Base-by-base conservation (phyloP, 352 stramenopile species). In the Pythium utonaiense region DNA sequence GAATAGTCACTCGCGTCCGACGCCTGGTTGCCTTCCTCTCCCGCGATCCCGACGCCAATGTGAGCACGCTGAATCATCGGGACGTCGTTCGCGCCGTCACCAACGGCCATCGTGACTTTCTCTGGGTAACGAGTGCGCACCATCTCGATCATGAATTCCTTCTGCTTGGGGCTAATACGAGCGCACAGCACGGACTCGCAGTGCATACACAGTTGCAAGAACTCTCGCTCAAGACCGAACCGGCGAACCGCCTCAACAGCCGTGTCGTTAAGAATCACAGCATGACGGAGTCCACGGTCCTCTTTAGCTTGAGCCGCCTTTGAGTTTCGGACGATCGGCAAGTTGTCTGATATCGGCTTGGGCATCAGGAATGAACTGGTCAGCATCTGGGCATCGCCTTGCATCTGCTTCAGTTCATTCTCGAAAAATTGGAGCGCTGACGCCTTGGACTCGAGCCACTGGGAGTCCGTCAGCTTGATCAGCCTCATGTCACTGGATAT, bases 151-250 rank as follows among this genome's bases (percentile, higher is more conserved):
- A 99, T 83, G n/a, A 98, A 78, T 13, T 97, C 91, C 64, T 99
- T 99, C 73, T 99, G 97, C 57, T 96, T 94, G 13, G 96, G 96
- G 56, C 86, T 98, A 9, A 99, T 97, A 38, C 97, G 88, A 38
- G 94, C 98, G 41, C 94, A 97, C 53, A 99, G 93, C 1, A 99
- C 96, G 21, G 93, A 96, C 30, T 97, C 78, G 55, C 91, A 98
- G 69, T 66, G 96, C 69, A 74, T 74, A 16, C 74, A 86, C 1
- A 85, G 47, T 5, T 68, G 51, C 9, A 88, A 57, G 45, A 88
- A 77, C 21, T 81, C 69, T 10, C 53, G 58, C 55, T 87, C 73
- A 8, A 89, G 62, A 0, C 63, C 42, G 33, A 55, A 62, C 5
- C 53, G 28, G 9, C 25, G 40, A 38, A 62, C 54, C n/a, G 78